These are phyloP conservation scores for Luzula sylvatica DNA, from an alignment of 176 grass and related monocot species.

Conservation along the genomic window DNA sequence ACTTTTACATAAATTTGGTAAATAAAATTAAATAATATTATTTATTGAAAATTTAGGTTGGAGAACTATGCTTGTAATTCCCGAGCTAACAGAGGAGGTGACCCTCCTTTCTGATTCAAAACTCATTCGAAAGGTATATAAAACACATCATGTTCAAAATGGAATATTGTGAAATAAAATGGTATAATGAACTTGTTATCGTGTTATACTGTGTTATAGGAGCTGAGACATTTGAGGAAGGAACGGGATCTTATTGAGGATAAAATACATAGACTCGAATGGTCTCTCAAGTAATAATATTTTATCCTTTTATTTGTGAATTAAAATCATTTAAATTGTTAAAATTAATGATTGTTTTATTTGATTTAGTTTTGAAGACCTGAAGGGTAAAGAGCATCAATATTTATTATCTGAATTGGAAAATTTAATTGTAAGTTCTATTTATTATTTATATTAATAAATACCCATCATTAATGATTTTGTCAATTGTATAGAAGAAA, in stretches of 20 bases:
- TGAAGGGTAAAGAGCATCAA: constrained; percentile 33
- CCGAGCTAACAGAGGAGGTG: constrained; percentile 82
- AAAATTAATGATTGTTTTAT: not conserved
- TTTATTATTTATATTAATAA: not conserved
- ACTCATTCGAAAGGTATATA: constrained; percentile 59
- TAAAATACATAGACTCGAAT: constrained; percentile 82
- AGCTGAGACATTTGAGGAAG: constrained; percentile 68
- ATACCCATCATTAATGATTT: too few species aligned
- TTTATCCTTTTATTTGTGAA: constrained; percentile 5
- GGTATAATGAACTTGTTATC: too few species aligned
- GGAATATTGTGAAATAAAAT: too few species aligned
- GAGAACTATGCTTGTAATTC: constrained; percentile 98
- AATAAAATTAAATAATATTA: constrained; percentile 8
- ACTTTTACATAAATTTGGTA: constrained; percentile 13
- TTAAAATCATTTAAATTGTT: not conserved
- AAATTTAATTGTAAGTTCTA: constrained; percentile 10
- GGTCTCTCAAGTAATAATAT: constrained; percentile 73
- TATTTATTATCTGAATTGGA: constrained; percentile 33
- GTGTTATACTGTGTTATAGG: constrained; percentile 30
- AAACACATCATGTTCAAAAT: not conserved
- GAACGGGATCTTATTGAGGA: constrained; percentile 85
- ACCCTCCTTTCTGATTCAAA: constrained; percentile 64
- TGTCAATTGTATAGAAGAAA: not conserved
- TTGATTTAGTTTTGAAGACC: constrained; percentile 53
- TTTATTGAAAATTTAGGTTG: constrained; percentile 45